These are phyloP conservation scores for Yamadazyma trypodendri DNA, from an alignment of 1,139 yeast species.

Conservation along the genomic window DNA sequence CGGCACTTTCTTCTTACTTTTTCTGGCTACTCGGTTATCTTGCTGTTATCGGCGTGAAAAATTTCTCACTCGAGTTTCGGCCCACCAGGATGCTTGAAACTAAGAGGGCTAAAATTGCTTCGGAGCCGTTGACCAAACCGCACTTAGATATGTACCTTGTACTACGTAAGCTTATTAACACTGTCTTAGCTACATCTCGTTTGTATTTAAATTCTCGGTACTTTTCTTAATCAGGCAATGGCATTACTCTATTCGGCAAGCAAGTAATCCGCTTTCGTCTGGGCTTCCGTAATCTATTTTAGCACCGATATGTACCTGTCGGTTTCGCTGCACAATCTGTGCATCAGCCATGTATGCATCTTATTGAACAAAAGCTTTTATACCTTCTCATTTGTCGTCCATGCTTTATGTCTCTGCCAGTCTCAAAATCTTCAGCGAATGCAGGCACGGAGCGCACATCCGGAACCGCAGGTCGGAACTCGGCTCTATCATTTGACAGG, in stretches of 20 bases:
- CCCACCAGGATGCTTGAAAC: too few species aligned
- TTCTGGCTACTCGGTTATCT: constrained; percentile 2
- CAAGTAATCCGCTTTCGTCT: neutral
- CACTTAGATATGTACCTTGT: too few species aligned
- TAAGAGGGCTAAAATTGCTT: too few species aligned
- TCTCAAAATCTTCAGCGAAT: too few species aligned
- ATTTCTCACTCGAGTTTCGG: neutral
- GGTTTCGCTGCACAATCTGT: too few species aligned
- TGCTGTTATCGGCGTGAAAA: neutral
- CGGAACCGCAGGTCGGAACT: constrained; percentile 1
- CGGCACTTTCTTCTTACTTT: neutral
- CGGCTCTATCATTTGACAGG: constrained; percentile 1
- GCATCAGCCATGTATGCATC: too few species aligned
- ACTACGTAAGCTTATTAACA: too few species aligned
- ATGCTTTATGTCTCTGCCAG: too few species aligned
- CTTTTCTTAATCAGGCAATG: neutral
- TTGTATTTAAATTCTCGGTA: neutral
- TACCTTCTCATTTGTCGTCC: too few species aligned
- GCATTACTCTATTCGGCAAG: constrained; percentile 1
- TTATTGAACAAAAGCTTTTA: too few species aligned
- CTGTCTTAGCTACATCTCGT: too few species aligned
- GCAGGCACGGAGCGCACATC: neutral
- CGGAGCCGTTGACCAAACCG: too few species aligned
- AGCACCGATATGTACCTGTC: neutral
- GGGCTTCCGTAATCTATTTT: neutral